Conservation (phyloP, 352 stramenopile genomes). For the Phytophthora idaei region DNA sequence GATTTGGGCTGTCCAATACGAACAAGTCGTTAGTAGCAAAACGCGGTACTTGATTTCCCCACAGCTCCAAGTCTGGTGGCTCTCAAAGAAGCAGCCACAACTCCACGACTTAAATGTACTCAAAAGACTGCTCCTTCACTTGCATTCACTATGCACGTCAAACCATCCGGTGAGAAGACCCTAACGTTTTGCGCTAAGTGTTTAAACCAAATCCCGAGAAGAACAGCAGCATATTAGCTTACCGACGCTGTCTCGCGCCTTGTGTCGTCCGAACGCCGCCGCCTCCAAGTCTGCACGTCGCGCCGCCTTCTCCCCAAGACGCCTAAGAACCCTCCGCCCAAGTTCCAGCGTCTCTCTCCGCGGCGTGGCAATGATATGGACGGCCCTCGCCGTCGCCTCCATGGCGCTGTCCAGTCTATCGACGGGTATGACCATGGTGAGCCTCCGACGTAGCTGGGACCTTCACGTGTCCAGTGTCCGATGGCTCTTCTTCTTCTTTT, state of each 20-base stretch:
- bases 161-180: conserved; percentile 2
- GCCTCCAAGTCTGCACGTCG: background rate
- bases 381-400: conserved; percentile 33
- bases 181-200: conserved; percentile 1
- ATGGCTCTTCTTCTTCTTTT: conserved; percentile 70
- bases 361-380: conserved; percentile 41
- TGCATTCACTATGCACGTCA: conserved; percentile 3
- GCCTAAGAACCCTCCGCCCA: conserved; percentile 9
- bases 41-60: background rate
- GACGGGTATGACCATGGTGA: conserved; percentile 49
- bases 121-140: conserved; percentile 8
- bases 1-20: conserved; percentile 20
- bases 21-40: background rate
- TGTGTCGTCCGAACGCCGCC: conserved; percentile 12
- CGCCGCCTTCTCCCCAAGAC: conserved; percentile 4
- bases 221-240: conserved; percentile 23
- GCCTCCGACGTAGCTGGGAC: conserved; percentile 50
- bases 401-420: conserved; percentile 46
- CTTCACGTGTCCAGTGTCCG: conserved; percentile 58
- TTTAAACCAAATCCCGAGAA: conserved; percentile 17
- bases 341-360: conserved; percentile 19
- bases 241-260: conserved; percentile 12
- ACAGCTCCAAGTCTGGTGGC: background rate
- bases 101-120: conserved; percentile 1
- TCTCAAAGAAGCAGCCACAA: conserved; percentile 1